Percentiles rank a stretch among this genome's conserved stretches.
These are phyloP conservation scores for Wallacemonas sp. DNA, from an alignment of 208 protist species.

Conservation along the genomic window DNA sequence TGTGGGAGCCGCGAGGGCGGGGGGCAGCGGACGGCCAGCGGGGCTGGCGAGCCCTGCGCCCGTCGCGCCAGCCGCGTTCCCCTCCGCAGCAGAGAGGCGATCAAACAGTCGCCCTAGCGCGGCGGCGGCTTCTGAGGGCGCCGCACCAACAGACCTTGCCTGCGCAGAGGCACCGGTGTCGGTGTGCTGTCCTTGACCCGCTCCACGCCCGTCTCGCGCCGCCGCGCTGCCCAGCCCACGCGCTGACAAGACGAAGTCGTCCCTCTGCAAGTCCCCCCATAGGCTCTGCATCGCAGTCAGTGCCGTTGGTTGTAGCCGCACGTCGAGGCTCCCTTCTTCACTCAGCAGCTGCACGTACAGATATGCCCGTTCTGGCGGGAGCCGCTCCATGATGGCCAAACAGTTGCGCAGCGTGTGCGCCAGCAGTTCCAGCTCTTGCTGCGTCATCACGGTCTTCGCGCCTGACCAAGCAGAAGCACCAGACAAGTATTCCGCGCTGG, in stretches of 20 bases:
- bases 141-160: background rate
- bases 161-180: background rate
- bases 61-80: constrained; percentile 3
- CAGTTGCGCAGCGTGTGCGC: constrained; percentile 52
- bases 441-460: too few species aligned
- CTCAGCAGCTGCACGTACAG: constrained; percentile 54
- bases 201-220: background rate
- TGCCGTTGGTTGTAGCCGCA: constrained; percentile 28
- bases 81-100: constrained; percentile 24
- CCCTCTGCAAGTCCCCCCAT: constrained; percentile 30
- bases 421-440: constrained; percentile 40
- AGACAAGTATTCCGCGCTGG: too few species aligned
- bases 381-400: constrained; percentile 50
- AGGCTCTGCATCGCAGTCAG: constrained; percentile 52
- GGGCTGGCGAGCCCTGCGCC: background rate
- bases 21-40: background rate
- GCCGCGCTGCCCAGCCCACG: background rate
- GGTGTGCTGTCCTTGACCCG: background rate
- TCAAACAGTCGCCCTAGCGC: constrained; percentile 49
- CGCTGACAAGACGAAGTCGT: constrained; percentile 11
- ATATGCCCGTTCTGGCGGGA: constrained; percentile 36
- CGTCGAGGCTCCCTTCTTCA: constrained; percentile 28
- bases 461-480: too few species aligned
- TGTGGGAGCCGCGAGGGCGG: background rate
- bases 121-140: background rate